Percentiles rank a stretch among this genome's conserved stretches.
Evolutionary conservation across 169 alveolate genomes (phyloP).

Genomic region (Perkinsus marinus): DNA sequence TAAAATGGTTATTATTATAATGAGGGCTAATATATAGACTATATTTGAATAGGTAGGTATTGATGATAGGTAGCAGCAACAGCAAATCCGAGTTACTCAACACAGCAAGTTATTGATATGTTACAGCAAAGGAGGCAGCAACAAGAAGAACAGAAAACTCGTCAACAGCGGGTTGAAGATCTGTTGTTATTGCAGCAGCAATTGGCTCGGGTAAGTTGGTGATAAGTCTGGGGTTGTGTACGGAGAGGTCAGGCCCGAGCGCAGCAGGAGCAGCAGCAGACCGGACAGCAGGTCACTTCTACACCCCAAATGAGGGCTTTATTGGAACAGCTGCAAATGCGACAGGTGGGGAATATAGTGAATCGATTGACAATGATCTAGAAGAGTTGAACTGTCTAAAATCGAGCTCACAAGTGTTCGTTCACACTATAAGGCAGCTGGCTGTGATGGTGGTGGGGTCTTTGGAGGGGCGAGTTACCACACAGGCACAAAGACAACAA

Average conservation of each 20-base stretch:
- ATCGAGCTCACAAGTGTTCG: too few relatives aligned
- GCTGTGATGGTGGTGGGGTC: too few relatives aligned
- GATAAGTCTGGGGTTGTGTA: not conserved
- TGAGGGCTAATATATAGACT: too few relatives aligned
- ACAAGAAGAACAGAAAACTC: not conserved
- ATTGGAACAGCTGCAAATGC: not conserved
- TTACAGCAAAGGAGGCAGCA: not conserved
- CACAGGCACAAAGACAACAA: too few relatives aligned
- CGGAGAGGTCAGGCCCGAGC: not conserved
- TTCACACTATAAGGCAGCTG: too few relatives aligned
- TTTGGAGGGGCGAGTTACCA: too few relatives aligned
- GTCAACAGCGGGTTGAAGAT: not conserved
- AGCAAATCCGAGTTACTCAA: not conserved
- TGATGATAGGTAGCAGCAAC: not conserved
- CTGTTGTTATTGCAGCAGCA: not conserved
- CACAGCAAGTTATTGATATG: not conserved
- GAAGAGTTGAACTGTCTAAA: too few relatives aligned
- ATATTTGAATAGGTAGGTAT: too few relatives aligned
- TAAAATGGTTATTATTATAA: too few relatives aligned
- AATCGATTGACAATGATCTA: too few relatives aligned
- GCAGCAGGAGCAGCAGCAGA: not conserved
- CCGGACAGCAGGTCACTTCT: not conserved
- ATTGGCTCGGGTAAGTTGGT: not conserved
- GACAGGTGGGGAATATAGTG: too few relatives aligned
- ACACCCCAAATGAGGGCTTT: not conserved